Percentiles rank a stretch among this genome's conserved stretches.
Conservation (phyloP, 176 grass and related monocot genomes). For the Areca catechu region DNA sequence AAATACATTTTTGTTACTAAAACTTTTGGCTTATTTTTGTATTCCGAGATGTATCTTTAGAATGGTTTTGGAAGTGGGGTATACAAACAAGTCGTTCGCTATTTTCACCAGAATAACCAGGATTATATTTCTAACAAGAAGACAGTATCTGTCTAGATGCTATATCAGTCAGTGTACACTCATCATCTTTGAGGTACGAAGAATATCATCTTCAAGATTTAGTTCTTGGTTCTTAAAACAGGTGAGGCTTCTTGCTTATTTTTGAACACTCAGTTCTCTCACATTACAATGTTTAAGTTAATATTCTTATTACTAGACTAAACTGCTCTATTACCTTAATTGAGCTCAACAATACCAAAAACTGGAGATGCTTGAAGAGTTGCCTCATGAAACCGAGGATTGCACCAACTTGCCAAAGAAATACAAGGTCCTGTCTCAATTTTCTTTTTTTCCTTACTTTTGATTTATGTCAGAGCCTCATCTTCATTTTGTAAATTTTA, state of each 20-base stretch:
- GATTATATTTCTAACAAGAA: too few relatives aligned
- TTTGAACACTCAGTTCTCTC: background rate
- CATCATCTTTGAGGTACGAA: conserved; percentile 51
- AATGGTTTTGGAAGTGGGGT: too few relatives aligned
- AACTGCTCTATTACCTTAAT: conserved; percentile 9
- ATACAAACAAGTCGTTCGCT: too few relatives aligned
- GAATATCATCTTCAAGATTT: conserved; percentile 91
- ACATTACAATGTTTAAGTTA: conserved; percentile 15
- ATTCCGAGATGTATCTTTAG: too few relatives aligned
- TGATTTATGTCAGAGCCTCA: background rate
- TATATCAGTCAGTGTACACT: conserved; percentile 10
- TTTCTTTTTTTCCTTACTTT: conserved; percentile 3
- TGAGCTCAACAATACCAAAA: conserved; percentile 66
- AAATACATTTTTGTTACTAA: too few relatives aligned
- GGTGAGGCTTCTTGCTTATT: conserved; percentile 24
- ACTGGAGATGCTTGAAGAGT: conserved; percentile 79
- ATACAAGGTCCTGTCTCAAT: conserved; percentile 63
- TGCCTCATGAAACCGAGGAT: conserved; percentile 81
- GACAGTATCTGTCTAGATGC: background rate
- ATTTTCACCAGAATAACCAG: too few relatives aligned
- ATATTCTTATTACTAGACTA: conserved; percentile 4
- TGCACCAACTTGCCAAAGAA: conserved; percentile 73
- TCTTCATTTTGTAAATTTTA: conserved; percentile 8
- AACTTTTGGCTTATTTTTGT: too few relatives aligned
- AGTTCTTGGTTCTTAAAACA: conserved; percentile 97